Conservation (phyloP, 495 filamentous ascomycete species). For the Penicillium fimorum region DNA sequence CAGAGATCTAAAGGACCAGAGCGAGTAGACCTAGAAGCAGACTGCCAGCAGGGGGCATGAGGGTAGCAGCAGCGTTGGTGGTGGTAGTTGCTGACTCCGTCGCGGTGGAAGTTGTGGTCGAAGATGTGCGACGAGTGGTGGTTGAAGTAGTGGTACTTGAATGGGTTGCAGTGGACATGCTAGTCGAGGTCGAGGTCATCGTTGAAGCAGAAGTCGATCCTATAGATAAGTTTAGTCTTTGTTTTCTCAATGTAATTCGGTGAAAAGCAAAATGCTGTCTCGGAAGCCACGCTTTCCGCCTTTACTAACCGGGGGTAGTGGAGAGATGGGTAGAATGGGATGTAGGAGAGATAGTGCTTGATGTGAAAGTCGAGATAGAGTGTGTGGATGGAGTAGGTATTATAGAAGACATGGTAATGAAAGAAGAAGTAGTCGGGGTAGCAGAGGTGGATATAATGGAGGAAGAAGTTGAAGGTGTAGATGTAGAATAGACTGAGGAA, state of each 20-base stretch:
- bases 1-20: slow-evolving; percentile 14
- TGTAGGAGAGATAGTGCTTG: slow-evolving; percentile 14
- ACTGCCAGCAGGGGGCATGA: slow-evolving; percentile 34
- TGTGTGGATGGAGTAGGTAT: slow-evolving; percentile 7
- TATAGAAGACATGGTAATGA: slow-evolving; percentile 9
- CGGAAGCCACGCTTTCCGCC: slow-evolving; percentile 6
- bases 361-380: slow-evolving; percentile 12
- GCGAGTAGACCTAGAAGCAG: slow-evolving; percentile 27
- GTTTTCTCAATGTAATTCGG: not conserved
- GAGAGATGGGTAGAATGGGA: slow-evolving; percentile 9
- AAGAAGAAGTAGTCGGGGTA: slow-evolving; percentile 9
- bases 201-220: slow-evolving; percentile 1
- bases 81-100: slow-evolving; percentile 18
- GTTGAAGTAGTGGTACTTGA: slow-evolving; percentile 13
- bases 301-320: slow-evolving; percentile 12
- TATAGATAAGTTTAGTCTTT: not conserved
- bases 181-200: slow-evolving; percentile 1
- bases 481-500: not conserved
- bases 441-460: slow-evolving; percentile 17
- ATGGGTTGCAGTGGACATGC: slow-evolving; percentile 4
- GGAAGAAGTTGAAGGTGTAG: slow-evolving; percentile 11
- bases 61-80: slow-evolving; percentile 21
- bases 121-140: slow-evolving; percentile 16
- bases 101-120: slow-evolving; percentile 18
- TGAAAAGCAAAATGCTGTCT: slow-evolving; percentile 2